Percentiles rank a stretch among this genome's conserved stretches.
These are phyloP conservation scores for Lentinula aciculospora DNA, from an alignment of 768 basidiomycete genomes.

Conservation along the genomic window DNA sequence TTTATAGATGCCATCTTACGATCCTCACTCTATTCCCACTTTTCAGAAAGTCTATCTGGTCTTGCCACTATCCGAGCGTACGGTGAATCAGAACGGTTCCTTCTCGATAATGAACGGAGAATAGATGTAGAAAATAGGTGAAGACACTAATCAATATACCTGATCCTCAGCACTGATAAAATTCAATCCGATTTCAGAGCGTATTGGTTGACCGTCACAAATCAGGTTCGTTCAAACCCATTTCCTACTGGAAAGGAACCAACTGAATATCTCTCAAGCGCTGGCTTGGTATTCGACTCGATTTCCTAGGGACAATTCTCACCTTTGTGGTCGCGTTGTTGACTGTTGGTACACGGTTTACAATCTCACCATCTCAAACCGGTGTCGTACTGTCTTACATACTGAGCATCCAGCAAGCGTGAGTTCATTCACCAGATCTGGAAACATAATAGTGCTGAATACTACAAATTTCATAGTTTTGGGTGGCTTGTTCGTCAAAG, in stretches of 20 bases:
- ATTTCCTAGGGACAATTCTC: constrained; percentile 68
- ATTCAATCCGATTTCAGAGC: constrained; percentile 39
- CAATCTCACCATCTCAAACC: constrained; percentile 75
- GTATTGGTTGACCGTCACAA: constrained; percentile 81
- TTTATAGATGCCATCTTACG: constrained; percentile 73
- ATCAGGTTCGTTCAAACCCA: constrained; percentile 45
- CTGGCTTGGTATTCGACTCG: constrained; percentile 89
- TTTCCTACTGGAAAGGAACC: neutral
- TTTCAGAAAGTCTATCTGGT: constrained; percentile 86
- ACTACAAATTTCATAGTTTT: constrained; percentile 35
- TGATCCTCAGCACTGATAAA: neutral
- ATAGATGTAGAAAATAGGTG: constrained; percentile 83
- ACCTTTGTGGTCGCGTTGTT: constrained; percentile 79
- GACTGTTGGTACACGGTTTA: constrained; percentile 66
- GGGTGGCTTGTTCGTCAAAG: constrained; percentile 73
- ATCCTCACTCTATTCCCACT: constrained; percentile 85
- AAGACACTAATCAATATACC: neutral
- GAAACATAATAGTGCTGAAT: neutral
- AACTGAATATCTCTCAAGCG: constrained; percentile 32
- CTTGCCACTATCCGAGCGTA: constrained; percentile 87
- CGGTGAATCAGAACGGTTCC: constrained; percentile 72
- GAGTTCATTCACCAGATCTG: constrained; percentile 10
- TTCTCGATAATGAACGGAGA: constrained; percentile 63
- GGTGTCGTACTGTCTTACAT: constrained; percentile 77
- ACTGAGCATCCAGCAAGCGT: constrained; percentile 69